These are phyloP conservation scores for Purpureocillium lavendulum DNA, from an alignment of 2,329 filamentous ascomycete species.

Conservation along the genomic window DNA sequence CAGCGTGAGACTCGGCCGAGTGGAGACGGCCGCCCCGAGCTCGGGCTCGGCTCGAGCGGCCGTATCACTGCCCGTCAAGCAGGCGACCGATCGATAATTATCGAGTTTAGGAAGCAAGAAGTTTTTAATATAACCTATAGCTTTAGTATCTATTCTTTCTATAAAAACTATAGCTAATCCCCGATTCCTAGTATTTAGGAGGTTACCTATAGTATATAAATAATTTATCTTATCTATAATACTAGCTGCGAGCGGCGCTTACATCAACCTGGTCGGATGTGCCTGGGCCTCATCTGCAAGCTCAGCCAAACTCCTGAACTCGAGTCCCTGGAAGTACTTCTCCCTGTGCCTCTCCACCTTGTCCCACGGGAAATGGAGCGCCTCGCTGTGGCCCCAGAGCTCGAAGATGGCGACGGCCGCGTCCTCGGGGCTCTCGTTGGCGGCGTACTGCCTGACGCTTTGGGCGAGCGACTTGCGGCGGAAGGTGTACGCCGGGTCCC, in stretches of 20 bases:
- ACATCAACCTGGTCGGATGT: neutral
- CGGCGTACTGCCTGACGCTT: slow-evolving; percentile 3
- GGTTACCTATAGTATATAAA: slow-evolving; percentile 24
- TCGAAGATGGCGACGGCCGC: slow-evolving; percentile 2
- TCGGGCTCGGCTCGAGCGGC: slow-evolving; percentile 7
- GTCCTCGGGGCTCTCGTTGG: neutral
- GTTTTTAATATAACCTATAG: slow-evolving; percentile 22
- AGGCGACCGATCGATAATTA: slow-evolving; percentile 23
- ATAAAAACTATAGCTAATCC: slow-evolving; percentile 15
- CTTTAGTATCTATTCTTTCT: slow-evolving; percentile 24
- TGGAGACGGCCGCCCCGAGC: too few species aligned
- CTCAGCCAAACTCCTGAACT: neutral
- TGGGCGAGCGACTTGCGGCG: slow-evolving; percentile 3
- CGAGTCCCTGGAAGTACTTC: slow-evolving; percentile 1
- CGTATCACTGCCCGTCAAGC: slow-evolving; percentile 17
- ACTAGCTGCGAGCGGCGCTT: neutral
- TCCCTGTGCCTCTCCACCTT: slow-evolving; percentile 1
- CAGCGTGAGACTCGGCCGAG: too few species aligned
- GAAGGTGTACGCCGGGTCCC: neutral
- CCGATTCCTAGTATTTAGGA: slow-evolving; percentile 21
- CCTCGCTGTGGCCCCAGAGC: slow-evolving; percentile 3
- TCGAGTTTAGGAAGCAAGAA: slow-evolving; percentile 21
- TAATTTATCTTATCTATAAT: slow-evolving; percentile 21
- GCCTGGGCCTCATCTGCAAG: slow-evolving; percentile 1
- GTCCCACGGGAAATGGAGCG: slow-evolving; percentile 1